These are phyloP conservation scores for Solidago caesia DNA, from an alignment of 129 eudicot species.

Conservation along the genomic window DNA sequence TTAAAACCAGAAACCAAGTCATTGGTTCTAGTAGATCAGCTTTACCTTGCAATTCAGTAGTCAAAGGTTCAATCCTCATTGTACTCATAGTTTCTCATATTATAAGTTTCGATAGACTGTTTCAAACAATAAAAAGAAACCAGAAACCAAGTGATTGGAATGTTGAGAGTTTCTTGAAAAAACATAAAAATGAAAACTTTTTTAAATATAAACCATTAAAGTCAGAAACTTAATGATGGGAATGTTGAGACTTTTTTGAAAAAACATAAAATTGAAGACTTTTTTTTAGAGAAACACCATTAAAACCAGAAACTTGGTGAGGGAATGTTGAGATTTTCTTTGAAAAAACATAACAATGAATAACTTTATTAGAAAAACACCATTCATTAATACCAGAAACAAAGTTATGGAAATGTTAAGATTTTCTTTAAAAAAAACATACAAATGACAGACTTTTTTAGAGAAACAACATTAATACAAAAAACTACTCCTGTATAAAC, in stretches of 20 bases:
- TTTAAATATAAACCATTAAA: background rate
- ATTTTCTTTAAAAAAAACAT: no score
- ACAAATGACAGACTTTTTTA: no score
- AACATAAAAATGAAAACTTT: conserved; percentile 9
- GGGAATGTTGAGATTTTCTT: background rate
- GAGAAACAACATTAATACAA: no score
- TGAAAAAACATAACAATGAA: background rate
- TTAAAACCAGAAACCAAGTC: background rate
- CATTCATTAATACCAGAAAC: no score
- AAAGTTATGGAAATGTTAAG: no score
- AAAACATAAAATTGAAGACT: background rate
- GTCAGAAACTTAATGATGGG: conserved; percentile 1
- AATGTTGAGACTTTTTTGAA: background rate
- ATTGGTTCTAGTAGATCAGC: no score
- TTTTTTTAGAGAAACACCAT: background rate
- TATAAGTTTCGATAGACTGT: no score
- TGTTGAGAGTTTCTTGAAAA: background rate
- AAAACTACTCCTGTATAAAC: no score
- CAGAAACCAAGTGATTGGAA: conserved; percentile 8
- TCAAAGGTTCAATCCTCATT: no score
- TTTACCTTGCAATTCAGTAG: no score
- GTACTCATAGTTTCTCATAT: no score
- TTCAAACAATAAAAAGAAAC: background rate
- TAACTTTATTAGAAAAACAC: no score
- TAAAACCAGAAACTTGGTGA: background rate